phyloP scores from a whole-genome alignment of 2,329 filamentous ascomycete species.

The Diaporthe ilicicola region DNA sequence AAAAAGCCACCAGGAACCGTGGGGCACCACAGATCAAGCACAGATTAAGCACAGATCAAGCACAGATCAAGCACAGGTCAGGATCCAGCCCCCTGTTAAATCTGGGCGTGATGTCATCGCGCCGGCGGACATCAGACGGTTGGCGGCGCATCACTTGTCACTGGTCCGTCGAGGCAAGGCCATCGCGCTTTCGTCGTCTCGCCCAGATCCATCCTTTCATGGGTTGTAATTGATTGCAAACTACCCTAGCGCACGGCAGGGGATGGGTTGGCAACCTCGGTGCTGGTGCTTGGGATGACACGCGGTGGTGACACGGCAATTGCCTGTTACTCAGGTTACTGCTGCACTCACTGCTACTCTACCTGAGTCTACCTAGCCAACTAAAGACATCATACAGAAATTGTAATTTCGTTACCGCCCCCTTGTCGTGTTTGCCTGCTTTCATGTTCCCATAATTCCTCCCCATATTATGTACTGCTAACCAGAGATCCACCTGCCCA shows the following conservation, averaged over 20 bases:
- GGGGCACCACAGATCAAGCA: too few relatives aligned
- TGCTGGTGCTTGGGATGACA: background rate
- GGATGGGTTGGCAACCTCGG: background rate
- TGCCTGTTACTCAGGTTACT: background rate
- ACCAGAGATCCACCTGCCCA: background rate
- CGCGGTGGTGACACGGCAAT: background rate
- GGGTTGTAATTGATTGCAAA: slow-evolving; percentile 5
- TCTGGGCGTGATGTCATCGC: slow-evolving; percentile 19
- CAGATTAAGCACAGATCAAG: background rate
- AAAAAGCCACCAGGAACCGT: slow-evolving; percentile 21
- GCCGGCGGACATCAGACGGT: background rate
- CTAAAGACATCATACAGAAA: background rate
- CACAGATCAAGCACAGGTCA: background rate
- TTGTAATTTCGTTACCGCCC: slow-evolving; percentile 2
- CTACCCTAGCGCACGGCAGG: background rate
- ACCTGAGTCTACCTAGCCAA: background rate
- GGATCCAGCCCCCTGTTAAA: background rate
- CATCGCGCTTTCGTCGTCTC: background rate
- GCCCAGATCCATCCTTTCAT: background rate
- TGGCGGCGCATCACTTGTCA: background rate
- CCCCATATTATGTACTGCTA: background rate
- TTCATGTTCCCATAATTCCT: slow-evolving; percentile 3
- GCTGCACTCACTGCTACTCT: too few relatives aligned
- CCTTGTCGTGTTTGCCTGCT: background rate
- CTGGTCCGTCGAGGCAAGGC: background rate